Evolutionary conservation across 2,329 filamentous ascomycete species (phyloP), one percentile per base, ranked within the genome.

Genomic region (Colletotrichum sp.): DNA sequence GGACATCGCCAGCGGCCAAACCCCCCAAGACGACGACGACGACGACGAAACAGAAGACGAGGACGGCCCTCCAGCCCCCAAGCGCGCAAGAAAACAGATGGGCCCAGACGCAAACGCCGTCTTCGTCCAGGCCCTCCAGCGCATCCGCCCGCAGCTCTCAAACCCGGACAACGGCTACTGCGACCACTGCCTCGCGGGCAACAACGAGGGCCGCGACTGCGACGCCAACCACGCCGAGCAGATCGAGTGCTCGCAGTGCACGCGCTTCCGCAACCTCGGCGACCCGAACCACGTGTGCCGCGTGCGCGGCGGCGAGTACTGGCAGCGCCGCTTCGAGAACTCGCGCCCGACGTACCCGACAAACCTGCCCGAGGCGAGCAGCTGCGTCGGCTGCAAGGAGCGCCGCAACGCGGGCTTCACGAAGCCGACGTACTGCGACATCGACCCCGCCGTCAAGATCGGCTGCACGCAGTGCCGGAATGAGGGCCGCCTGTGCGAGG

Each of bases 181-280:
- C 76, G 66, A 72, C 32, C 49, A 60, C 63, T 78, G 77, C 76
- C 49, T 39, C 30, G 32, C 39, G n/a, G 28, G 44, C 57, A 57
- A 24, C 18, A 4, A 62, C 28, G 18, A 72, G 26, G 36, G n/a
- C 60, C n/a, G 21, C 9, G 16, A 15, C 39, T 78, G 77, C 67
- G 24, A 76, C 34, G 69, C 69, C 26, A 71, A 78, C 72, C 72
- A 71, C 70, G 28, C 30, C 7, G 65, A 49, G 28, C 65, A 72
- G 67, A 66, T 78, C 6, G 77, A 76, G 67, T 78, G 77, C 72
- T 68, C 72, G 34, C 62, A 69, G 59, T 78, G 77, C 69, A 67
- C 36, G 9, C 36, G 59, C 30, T 36, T 55, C 69, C 77, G 77
- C 28, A 74, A 70, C 65, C 57, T 75, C 32, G 24, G 24, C n/a